Evolutionary conservation across 139 green algal species (phyloP), one percentile per base, ranked within the genome.

Genomic region (Tetraselmis striata): DNA sequence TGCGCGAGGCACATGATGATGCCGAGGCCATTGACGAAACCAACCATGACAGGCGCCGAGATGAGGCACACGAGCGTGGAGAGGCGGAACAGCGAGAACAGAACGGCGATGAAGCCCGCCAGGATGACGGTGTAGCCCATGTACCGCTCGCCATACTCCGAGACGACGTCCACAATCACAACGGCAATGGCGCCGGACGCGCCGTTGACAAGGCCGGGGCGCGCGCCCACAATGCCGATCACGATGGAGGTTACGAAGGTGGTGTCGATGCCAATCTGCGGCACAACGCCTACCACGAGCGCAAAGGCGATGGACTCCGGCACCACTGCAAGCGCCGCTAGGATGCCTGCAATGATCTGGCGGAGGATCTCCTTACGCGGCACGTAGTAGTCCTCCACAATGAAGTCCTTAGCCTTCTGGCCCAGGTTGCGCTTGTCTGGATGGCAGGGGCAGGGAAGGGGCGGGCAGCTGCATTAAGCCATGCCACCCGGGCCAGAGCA

Each of bases 121-220:
- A 81, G 30, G 31, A 81, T 74, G 77, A 81, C 77, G 31, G 77
- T 32, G 77, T 81, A 81, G 31, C 29, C 29, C 27, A 81, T 31
- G 30, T 74, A 30, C 18, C 2, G 1, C 2, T 59, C 31, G 24
- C 31, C 77, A 30, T 81, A 75, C 22, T 29, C 30, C 5, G 31
- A 28, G 29, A 81, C 77, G 31, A 81, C 23, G 25, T 75, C 77
- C 77, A 67, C 45, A 25, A 32, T 30, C 5, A 81, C 30, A 23
- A 81, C 31, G 2, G 77, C 77, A 30, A 81, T 80, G 29, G 76
- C 28, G 29, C 76, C 76, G 5, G 76, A 80, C 28, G 76, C 76
- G 28, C 28, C 76, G 28, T 80, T 32, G 5, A 32, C 28, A 2
- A 80, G 76, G 28, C 76, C 76, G 2, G 76, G 76, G 22, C 76